A percentile compares a stretch with the other conserved stretches of the same genome.
These are phyloP conservation scores for Aspergillus viridinutans DNA, from an alignment of 2,329 filamentous ascomycete genomes.

Conservation along the genomic window DNA sequence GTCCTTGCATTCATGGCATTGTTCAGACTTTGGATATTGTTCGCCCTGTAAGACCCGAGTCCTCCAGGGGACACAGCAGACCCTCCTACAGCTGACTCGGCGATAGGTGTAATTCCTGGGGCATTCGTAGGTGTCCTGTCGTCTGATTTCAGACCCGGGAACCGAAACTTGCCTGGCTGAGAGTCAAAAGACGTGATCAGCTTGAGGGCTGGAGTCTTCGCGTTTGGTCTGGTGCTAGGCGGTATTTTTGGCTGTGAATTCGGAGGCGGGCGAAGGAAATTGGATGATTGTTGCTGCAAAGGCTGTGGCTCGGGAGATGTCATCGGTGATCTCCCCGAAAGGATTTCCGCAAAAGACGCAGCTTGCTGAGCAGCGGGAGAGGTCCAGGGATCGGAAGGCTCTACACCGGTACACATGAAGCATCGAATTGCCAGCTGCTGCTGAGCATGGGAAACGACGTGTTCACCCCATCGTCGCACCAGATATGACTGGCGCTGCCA, in stretches of 20 bases:
- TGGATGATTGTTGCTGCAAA: slow-evolving; percentile 15
- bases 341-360: slow-evolving; percentile 39
- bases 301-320: slow-evolving; percentile 58
- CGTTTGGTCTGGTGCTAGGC: slow-evolving; percentile 56
- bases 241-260: slow-evolving; percentile 39
- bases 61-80: slow-evolving; percentile 64
- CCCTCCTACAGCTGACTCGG: slow-evolving; percentile 63
- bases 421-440: slow-evolving; percentile 87
- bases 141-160: slow-evolving; percentile 53
- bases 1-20: slow-evolving; percentile 65
- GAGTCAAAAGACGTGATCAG: slow-evolving; percentile 81
- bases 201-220: slow-evolving; percentile 80
- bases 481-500: slow-evolving; percentile 89
- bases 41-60: slow-evolving; percentile 53
- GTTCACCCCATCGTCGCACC: slow-evolving; percentile 91
- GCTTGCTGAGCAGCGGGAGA: slow-evolving; percentile 71
- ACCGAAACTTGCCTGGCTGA: slow-evolving; percentile 54
- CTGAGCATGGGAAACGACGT: slow-evolving; percentile 79
- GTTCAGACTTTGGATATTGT: slow-evolving; percentile 63
- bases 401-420: slow-evolving; percentile 84
- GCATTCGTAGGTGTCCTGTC: slow-evolving; percentile 68
- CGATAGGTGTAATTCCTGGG: slow-evolving; percentile 82
- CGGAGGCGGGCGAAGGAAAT: slow-evolving; percentile 13
- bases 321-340: slow-evolving; percentile 29
- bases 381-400: slow-evolving; percentile 81